Base-by-base conservation (phyloP, 768 basidiomycete genomes). In the Lactarius indigo region DNA sequence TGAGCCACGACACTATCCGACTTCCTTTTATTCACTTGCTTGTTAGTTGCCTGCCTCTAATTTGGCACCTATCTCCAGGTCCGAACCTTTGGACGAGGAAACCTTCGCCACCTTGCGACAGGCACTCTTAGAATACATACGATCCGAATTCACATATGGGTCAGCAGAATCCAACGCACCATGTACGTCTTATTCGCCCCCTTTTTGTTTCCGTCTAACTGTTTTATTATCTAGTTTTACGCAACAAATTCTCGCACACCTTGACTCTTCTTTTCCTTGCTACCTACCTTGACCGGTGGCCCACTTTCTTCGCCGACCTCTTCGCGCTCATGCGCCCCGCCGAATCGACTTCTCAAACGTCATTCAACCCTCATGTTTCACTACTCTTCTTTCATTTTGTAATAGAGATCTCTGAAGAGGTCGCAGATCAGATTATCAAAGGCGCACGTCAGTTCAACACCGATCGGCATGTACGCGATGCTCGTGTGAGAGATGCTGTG, bases 211-310 rank as follows among this genome's bases (percentile, higher is more conserved):
- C 55, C 63, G 13, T 59, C 66, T 71, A 64, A 73, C 69, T 61
- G 50, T 68, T 61, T 61, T 47, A 37, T 61, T 47, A 37, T 60
- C 39, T 68, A 96, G 94, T 91, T 78, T 79, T 98, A 63, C 88
- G 96, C 74, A 98, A 98, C 82, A 97, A 97, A 77, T 93, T 94
- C 79, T 91, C 92, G 31, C 92, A 94, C 79, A 92, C 92, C 42
- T 81, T 95, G 66, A 91, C 92, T 1, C 84, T 93, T 58, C 87
- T 96, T 79, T 96, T 96, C 79, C 84, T 96, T 60, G 88, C 87
- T 80, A 88, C 90, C 15, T 97, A 96, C 77, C 84, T 87, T 70
- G 84, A 88, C 63, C 90, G 90, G 78, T 92, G 92, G 88, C 89
- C 94, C 65, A 78, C 87, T 35, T 92, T 98, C 83, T 90, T 97